Percentiles rank a stretch among this genome's conserved stretches.
Evolutionary conservation across 345 rosid species (phyloP).

Genomic region (Citrus medica): DNA sequence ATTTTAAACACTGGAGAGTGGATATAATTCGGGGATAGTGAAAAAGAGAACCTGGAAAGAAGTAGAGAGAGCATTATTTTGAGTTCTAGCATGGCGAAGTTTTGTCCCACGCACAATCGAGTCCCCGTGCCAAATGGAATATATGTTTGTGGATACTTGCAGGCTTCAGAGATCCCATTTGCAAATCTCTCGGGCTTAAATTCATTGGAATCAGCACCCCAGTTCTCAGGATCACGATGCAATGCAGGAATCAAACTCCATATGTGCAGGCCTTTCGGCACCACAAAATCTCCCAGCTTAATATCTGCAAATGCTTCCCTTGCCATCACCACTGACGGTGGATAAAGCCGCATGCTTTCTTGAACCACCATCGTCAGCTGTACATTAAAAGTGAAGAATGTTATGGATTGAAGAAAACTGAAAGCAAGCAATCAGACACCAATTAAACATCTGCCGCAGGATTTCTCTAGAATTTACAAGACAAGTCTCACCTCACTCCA

Average conservation of each 20-base stretch:
- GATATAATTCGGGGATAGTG: constrained; percentile 25
- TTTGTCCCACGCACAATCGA: constrained; percentile 34
- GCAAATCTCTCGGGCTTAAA: constrained; percentile 47
- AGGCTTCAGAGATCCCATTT: constrained; percentile 32
- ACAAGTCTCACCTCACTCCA: too few species aligned
- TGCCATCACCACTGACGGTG: constrained; percentile 7
- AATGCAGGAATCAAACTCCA: constrained; percentile 14
- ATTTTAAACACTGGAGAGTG: constrained; percentile 32
- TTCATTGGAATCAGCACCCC: constrained; percentile 45
- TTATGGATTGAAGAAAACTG: too few species aligned
- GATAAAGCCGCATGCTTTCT: constrained; percentile 27
- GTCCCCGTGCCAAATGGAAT: constrained; percentile 35
- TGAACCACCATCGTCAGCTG: constrained; percentile 29
- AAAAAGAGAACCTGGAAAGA: constrained; percentile 29
- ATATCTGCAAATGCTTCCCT: constrained; percentile 21
- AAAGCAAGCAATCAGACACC: too few species aligned
- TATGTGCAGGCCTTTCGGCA: constrained; percentile 31
- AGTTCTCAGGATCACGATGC: constrained; percentile 27
- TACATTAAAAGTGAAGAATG: neutral
- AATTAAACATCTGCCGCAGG: too few species aligned
- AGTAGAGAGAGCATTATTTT: constrained; percentile 22
- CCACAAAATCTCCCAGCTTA: constrained; percentile 25
- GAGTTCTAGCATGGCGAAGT: constrained; percentile 34
- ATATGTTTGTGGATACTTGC: constrained; percentile 32
- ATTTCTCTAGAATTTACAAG: too few species aligned